Conservation (phyloP, 1,139 yeast species). For the Waltiozyma sp. region DNA sequence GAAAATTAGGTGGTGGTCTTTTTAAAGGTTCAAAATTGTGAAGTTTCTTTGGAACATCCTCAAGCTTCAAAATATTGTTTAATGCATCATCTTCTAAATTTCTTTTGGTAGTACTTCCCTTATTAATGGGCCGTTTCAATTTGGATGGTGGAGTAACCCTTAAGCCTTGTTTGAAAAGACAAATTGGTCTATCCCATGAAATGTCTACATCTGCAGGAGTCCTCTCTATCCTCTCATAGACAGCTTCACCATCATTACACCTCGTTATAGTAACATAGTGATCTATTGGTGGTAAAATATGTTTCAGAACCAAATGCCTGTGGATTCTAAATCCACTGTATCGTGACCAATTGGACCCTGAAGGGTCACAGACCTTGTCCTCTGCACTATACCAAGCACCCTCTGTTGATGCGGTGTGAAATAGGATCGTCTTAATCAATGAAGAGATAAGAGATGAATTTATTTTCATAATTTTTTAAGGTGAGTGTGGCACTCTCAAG, state of each 20-base stretch:
- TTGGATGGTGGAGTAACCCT: conserved; percentile 1
- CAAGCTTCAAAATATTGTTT: background rate
- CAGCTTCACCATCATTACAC: conserved; percentile 44
- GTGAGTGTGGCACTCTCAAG: too few species aligned
- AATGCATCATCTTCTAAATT: background rate
- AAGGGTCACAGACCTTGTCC: conserved; percentile 6
- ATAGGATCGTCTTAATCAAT: background rate
- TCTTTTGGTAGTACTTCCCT: background rate
- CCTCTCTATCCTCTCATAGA: conserved; percentile 27
- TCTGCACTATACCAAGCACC: conserved; percentile 1
- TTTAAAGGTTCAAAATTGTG: background rate
- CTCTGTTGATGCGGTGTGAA: background rate
- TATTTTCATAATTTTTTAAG: too few species aligned
- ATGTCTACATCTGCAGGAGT: conserved; percentile 7
- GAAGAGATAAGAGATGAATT: too few species aligned
- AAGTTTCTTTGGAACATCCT: background rate
- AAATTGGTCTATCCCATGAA: conserved; percentile 30
- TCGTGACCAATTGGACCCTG: conserved; percentile 2
- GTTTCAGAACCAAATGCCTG: conserved; percentile 36
- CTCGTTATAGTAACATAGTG: conserved; percentile 41
- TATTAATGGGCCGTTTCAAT: background rate
- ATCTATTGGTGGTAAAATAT: conserved; percentile 29
- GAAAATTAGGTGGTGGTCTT: background rate
- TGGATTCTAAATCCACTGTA: conserved; percentile 54
- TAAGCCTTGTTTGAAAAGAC: conserved; percentile 18